Evolutionary conservation across 345 rosid genomes (phyloP).

Genomic region (Aquilaria malaccensis): DNA sequence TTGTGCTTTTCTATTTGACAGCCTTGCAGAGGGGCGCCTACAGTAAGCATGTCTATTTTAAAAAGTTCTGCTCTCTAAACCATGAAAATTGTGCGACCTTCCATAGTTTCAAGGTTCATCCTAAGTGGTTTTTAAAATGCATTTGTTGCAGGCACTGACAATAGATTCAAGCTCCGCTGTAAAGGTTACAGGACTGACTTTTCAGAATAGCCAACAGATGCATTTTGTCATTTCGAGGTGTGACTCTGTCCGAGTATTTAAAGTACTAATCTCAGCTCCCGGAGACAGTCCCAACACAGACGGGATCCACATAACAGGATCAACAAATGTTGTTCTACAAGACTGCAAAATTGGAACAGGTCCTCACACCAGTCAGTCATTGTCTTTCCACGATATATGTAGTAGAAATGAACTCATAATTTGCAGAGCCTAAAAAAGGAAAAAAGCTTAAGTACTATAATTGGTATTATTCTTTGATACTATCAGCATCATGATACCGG

Average conservation of each 20-base stretch:
- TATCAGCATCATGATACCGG: too few species aligned
- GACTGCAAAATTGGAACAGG: slow-evolving; percentile 98
- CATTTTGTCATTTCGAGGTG: slow-evolving; percentile 68
- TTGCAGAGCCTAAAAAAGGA: not conserved
- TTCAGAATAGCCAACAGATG: slow-evolving; percentile 96
- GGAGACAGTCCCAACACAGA: slow-evolving; percentile 98
- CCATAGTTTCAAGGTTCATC: not conserved
- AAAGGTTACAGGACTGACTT: slow-evolving; percentile 65
- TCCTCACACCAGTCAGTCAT: slow-evolving; percentile 16
- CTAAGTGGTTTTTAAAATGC: slow-evolving; percentile 15
- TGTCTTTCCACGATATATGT: not conserved
- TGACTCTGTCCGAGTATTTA: slow-evolving; percentile 49
- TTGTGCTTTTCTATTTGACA: slow-evolving; percentile 29
- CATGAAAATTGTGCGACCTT: slow-evolving; percentile 2
- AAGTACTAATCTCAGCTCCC: slow-evolving; percentile 67
- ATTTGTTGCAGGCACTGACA: slow-evolving; percentile 67
- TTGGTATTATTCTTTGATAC: not conserved
- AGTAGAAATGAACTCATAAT: not conserved
- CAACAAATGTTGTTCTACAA: slow-evolving; percentile 69
- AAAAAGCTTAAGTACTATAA: slow-evolving; percentile 1
- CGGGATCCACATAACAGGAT: slow-evolving; percentile 80
- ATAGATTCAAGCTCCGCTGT: slow-evolving; percentile 83
- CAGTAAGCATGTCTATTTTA: slow-evolving; percentile 40
- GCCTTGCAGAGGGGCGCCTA: slow-evolving; percentile 94
- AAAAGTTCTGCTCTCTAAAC: slow-evolving; percentile 10